Conservation (phyloP, 345 rosid species). For the Balakata baccata region DNA sequence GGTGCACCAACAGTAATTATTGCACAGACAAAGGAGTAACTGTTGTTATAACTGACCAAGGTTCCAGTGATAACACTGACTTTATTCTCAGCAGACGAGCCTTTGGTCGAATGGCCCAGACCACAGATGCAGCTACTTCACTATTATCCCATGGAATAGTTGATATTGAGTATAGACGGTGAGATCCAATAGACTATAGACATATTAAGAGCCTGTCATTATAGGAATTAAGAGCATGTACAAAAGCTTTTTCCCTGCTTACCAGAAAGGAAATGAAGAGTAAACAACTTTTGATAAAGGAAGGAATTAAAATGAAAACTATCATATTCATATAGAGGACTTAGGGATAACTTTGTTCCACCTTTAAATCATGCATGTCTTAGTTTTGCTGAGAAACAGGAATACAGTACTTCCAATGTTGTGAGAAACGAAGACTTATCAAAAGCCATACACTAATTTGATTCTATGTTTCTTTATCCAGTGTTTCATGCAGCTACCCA, state of each 20-base stretch:
- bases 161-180: conserved; percentile 61
- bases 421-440: no score
- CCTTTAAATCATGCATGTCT: no score
- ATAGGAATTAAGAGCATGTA: no score
- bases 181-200: conserved; percentile 12
- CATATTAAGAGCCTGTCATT: no score
- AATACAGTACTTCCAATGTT: no score
- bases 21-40: conserved; percentile 57
- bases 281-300: no score
- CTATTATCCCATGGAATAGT: conserved; percentile 48
- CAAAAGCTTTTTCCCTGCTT: no score
- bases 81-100: conserved; percentile 59
- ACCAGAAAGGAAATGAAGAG: no score
- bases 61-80: conserved; percentile 46
- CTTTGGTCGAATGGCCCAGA: conserved; percentile 60
- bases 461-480: conserved; percentile 17
- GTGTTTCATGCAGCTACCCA: conserved; percentile 66
- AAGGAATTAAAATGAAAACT: no score
- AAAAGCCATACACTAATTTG: not conserved
- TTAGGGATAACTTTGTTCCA: no score
- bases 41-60: conserved; percentile 58
- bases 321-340: no score
- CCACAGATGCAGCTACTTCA: conserved; percentile 40
- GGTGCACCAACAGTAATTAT: conserved; percentile 48
- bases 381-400: no score